Evolutionary conservation across 2,329 filamentous ascomycete species (phyloP).

Genomic region (Talaromyces sp.): DNA sequence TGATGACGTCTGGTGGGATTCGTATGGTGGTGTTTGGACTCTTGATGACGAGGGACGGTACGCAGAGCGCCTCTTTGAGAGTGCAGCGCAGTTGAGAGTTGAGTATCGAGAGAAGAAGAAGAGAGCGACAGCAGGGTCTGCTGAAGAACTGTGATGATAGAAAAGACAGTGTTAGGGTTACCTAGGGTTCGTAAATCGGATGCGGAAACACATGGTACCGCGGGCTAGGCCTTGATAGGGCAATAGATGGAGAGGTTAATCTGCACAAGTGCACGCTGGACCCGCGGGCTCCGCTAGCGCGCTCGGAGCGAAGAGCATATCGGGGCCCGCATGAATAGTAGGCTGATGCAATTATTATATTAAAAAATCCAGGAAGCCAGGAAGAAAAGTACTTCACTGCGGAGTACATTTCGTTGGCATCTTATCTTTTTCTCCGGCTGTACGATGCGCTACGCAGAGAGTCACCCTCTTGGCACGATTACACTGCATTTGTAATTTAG

Average conservation of each 20-base stretch:
- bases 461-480: no score
- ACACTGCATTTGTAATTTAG: background rate
- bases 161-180: background rate
- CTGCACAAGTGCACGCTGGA: no score
- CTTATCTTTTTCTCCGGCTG: no score
- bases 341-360: no score
- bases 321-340: no score
- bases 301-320: no score
- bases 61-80: conserved; percentile 4
- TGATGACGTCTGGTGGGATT: conserved; percentile 11
- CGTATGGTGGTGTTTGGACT: conserved; percentile 10
- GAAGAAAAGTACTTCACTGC: no score
- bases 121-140: background rate
- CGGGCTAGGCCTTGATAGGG: background rate
- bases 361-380: no score
- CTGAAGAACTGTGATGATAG: background rate
- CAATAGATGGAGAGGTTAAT: background rate
- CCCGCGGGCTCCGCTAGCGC: no score
- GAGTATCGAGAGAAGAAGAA: conserved; percentile 13
- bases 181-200: background rate
- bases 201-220: background rate
- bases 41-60: conserved; percentile 9
- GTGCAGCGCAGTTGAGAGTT: conserved; percentile 8
- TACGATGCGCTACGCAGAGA: no score
- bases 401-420: no score